Percentiles rank a stretch among this genome's conserved stretches.
Conservation (phyloP, 768 basidiomycete species). For the Termitomyces heimii region DNA sequence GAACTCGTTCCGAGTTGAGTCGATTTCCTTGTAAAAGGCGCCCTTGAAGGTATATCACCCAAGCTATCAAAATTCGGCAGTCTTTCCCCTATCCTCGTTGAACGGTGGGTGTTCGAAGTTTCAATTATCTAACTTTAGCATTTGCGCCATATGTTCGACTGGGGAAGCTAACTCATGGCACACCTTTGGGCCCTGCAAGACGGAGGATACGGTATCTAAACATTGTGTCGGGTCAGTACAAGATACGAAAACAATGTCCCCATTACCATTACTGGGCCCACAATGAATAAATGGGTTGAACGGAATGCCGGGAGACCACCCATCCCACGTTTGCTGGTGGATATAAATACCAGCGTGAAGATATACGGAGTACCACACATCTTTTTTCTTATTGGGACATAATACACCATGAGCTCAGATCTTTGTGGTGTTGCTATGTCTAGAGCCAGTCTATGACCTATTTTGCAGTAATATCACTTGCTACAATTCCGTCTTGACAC, state of each 20-base stretch:
- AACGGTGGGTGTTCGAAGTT: not conserved
- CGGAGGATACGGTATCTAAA: not conserved
- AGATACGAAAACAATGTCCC: not conserved
- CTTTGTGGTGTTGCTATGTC: not conserved
- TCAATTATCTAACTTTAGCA: not conserved
- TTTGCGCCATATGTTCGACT: not conserved
- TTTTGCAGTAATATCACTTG: not conserved
- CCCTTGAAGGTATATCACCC: not conserved
- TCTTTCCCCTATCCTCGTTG: not conserved
- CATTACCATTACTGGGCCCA: constrained; percentile 3
- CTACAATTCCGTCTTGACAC: not conserved
- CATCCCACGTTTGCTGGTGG: not conserved
- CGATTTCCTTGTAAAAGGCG: not conserved
- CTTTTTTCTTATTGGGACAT: not conserved
- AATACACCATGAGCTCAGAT: not conserved
- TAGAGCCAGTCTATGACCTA: not conserved
- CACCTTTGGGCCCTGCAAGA: too few relatives aligned
- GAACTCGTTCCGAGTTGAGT: not conserved
- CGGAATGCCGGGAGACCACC: constrained; percentile 1
- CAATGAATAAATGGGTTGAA: constrained; percentile 2
- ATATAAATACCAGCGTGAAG: not conserved
- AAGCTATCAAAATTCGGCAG: not conserved
- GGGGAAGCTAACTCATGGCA: not conserved
- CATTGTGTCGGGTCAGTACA: not conserved
- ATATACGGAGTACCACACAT: not conserved